Percentiles rank a stretch among this genome's conserved stretches.
These are phyloP conservation scores for Pyrus bretschneideri DNA, from an alignment of 306 rosid genomes.

Conservation along the genomic window DNA sequence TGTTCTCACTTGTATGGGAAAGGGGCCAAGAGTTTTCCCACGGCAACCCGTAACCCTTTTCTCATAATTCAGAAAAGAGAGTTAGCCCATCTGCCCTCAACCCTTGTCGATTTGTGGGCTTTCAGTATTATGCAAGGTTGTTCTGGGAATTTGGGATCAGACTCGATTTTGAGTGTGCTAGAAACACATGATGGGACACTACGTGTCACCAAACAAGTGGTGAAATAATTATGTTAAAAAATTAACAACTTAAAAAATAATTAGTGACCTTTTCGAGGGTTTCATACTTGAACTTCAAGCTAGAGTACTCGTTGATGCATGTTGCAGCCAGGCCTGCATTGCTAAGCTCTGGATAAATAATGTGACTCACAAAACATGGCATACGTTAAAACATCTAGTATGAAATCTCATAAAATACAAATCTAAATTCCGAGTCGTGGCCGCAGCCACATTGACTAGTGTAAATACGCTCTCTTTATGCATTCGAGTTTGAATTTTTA, in stretches of 20 bases:
- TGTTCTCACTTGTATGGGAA: too few species aligned
- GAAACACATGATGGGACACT: too few species aligned
- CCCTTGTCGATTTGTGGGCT: not conserved
- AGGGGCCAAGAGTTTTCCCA: not conserved
- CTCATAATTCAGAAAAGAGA: not conserved
- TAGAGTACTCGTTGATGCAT: slow-evolving; percentile 36
- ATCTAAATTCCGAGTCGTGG: too few species aligned
- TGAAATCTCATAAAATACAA: too few species aligned
- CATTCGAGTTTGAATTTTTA: too few species aligned
- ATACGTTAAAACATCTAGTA: not conserved
- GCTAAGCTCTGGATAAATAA: slow-evolving; percentile 24
- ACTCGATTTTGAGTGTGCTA: too few species aligned
- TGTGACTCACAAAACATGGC: not conserved
- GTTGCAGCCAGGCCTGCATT: slow-evolving; percentile 26
- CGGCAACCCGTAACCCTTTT: not conserved
- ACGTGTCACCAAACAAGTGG: too few species aligned
- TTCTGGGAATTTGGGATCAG: too few species aligned
- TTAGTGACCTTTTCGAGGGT: slow-evolving; percentile 75
- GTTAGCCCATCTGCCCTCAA: not conserved
- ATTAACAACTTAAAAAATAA: slow-evolving; percentile 28
- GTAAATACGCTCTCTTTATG: too few species aligned
- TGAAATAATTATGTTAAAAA: too few species aligned
- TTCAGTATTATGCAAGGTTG: too few species aligned
- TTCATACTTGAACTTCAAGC: slow-evolving; percentile 66
- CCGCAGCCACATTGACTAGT: too few species aligned